Evolutionary conservation across 2,329 filamentous ascomycete species (phyloP).

Genomic region (Nemania bipapillata): DNA sequence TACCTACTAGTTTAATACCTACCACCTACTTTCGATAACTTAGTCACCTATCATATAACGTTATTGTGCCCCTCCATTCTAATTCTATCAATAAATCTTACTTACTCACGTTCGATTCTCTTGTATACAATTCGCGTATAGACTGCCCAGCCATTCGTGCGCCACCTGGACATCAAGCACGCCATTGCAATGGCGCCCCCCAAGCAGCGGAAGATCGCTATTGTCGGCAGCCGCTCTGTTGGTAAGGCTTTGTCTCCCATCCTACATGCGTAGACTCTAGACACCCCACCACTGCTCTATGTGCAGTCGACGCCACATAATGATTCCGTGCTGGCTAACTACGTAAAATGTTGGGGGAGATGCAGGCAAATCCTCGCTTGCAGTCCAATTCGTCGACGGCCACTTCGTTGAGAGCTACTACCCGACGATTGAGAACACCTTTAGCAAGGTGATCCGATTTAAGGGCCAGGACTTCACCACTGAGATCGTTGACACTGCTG

Average conservation of each 20-base stretch:
- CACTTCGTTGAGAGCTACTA: conserved; percentile 99
- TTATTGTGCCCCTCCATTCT: conserved; percentile 3
- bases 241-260: conserved; percentile 62
- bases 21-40: not conserved
- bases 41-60: conserved; percentile 13
- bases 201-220: conserved; percentile 84
- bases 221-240: conserved; percentile 82
- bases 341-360: conserved; percentile 26
- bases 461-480: conserved; percentile 94
- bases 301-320: not conserved
- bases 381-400: conserved; percentile 95
- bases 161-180: conserved; percentile 6
- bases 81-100: conserved; percentile 20
- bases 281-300: not conserved
- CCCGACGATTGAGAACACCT: conserved; percentile 98
- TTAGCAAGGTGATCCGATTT: conserved; percentile 92
- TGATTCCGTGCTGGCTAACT: conserved; percentile 14
- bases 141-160: conserved; percentile 16
- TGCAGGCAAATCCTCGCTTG: conserved; percentile 94
- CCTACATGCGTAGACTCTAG: not conserved
- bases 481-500: conserved; percentile 98
- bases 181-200: conserved; percentile 59
- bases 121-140: conserved; percentile 20
- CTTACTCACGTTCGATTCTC: not conserved
- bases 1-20: too few species aligned